Evolutionary conservation across 2,329 filamentous ascomycete species (phyloP).

Genomic region (Alternaria sp.): DNA sequence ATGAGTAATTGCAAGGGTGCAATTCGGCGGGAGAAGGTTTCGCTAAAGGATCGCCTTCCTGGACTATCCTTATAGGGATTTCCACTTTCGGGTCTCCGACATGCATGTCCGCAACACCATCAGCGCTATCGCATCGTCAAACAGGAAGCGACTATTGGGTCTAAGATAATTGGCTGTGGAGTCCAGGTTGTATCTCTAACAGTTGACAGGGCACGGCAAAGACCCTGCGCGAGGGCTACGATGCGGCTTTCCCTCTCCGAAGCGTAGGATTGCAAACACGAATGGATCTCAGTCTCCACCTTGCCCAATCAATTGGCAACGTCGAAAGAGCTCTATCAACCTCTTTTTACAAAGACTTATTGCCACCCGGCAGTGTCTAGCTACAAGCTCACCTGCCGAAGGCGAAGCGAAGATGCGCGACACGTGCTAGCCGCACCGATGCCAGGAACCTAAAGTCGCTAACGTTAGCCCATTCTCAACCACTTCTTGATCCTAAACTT

Average conservation of each 20-base stretch:
- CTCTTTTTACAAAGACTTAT: background rate
- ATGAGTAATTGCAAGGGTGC: slow-evolving; percentile 9
- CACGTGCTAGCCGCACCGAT: background rate
- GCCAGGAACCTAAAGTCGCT: background rate
- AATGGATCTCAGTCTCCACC: background rate
- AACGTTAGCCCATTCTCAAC: background rate
- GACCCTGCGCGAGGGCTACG: background rate
- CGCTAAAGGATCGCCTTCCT: slow-evolving; percentile 7
- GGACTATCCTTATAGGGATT: slow-evolving; percentile 1
- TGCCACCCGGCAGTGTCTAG: background rate
- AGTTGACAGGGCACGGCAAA: background rate
- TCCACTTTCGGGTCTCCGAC: slow-evolving; percentile 9
- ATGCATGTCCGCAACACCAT: slow-evolving; percentile 9
- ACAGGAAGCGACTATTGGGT: background rate
- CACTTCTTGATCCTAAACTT: background rate
- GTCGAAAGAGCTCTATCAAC: background rate
- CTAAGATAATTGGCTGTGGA: background rate
- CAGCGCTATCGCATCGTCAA: background rate
- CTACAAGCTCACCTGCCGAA: background rate
- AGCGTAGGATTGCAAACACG: background rate
- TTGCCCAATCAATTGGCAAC: background rate
- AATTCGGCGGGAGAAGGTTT: slow-evolving; percentile 6
- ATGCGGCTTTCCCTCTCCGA: background rate
- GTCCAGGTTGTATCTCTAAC: background rate
- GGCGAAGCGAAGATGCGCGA: background rate